Evolutionary conservation across 768 basidiomycete species (phyloP), one percentile per base, ranked within the genome.

Genomic region (Lentinula edodes): DNA sequence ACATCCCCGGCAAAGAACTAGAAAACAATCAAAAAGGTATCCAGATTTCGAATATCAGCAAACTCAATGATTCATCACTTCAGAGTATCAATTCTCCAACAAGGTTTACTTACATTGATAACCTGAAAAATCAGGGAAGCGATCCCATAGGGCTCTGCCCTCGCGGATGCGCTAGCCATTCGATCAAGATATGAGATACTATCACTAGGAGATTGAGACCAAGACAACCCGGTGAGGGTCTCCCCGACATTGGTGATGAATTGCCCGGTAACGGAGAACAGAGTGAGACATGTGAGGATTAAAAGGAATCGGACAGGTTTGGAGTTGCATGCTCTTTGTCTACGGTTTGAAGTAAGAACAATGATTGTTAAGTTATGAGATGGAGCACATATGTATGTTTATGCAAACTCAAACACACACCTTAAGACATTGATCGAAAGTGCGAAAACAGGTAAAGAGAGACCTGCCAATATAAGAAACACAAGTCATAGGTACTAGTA

Each of bases 1-100:
- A 39, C 54, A 42, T 56, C 54, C 8, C 54, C 54, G 4, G 42
- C 42, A 13, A 56, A 56, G 36, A 56, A 56, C 54, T 56, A 56
- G 13, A n/a, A 53, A n/a, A 34, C 32, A 28, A 28, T 28, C 28
- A 28, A 28, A 28, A 28, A 18, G 23, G 50, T 52, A 20, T 15
- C 13, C 50, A 12, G 4, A 43, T 43, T 28, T 28, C 28, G 28
- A 28, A 28, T 28, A 28, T 28, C 28, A 28, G 28, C 28, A 28
- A 28, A 28, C 28, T 28, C 28, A 28, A 28, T 4, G 28, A 28
- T 28, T 28, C 28, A 28, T 28, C 28, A 28, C 28, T 28, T 28
- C 28, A 28, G 28, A 28, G 28, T 2, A 28, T 3, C 28, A 28
- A 28, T 28, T 39, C 38, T 39, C 9, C 38, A 39, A 39, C 7